These are phyloP conservation scores for Termitomyces sp. DNA, from an alignment of 768 basidiomycete species.

Conservation along the genomic window DNA sequence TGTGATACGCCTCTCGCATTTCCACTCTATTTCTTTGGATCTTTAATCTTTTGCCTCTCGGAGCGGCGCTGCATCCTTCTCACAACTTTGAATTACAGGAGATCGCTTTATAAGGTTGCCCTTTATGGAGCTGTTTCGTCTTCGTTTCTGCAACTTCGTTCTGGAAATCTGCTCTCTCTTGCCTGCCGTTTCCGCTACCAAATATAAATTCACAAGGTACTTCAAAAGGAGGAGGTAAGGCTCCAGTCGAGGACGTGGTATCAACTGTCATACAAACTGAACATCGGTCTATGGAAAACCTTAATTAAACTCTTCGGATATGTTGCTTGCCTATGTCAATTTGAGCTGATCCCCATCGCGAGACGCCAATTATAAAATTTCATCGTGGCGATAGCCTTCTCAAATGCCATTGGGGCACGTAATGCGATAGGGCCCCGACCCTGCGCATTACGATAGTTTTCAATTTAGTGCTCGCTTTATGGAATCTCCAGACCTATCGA, in stretches of 20 bases:
- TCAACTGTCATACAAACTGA: neutral
- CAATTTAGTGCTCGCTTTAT: neutral
- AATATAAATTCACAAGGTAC: neutral
- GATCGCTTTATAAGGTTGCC: neutral
- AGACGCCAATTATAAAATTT: neutral
- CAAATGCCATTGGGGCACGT: neutral
- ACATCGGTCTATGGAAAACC: neutral
- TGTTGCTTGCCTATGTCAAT: neutral
- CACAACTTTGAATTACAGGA: neutral
- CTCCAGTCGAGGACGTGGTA: neutral
- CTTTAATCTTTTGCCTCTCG: no score
- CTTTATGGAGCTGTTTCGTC: neutral
- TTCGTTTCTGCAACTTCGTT: neutral
- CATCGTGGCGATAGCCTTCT: neutral
- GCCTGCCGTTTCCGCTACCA: neutral
- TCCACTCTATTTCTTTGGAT: no score
- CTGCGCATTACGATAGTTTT: neutral
- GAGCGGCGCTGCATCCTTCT: neutral
- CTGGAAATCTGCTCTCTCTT: neutral
- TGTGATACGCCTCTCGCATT: neutral
- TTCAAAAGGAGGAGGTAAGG: neutral
- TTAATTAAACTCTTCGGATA: neutral
- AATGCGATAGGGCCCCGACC: neutral
- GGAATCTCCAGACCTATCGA: neutral
- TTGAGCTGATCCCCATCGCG: neutral